Evolutionary conservation across 306 rosid species (phyloP), one percentile per base, ranked within the genome.

Genomic region (Luffa aegyptiaca): DNA sequence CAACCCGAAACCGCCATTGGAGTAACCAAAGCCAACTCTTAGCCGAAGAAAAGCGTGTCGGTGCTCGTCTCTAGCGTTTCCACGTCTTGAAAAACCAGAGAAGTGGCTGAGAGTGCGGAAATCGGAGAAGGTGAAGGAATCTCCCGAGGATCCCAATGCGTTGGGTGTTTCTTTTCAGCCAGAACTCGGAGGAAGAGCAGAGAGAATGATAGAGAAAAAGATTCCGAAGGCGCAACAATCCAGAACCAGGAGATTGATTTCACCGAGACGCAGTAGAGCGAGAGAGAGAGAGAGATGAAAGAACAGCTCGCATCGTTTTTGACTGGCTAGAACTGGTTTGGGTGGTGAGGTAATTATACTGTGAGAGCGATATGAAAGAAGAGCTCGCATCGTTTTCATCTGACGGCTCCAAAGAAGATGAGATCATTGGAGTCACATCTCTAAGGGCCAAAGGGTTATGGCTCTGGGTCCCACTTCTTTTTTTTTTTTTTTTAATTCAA

Each of bases 31-130:
- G 61, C 41, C 74, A 79, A 65, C 82, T 81, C 77, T 76, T 75
- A 75, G 87, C 76, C 4, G 83, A 71, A 83, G 87, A 20, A 82
- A 80, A 4, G 65, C 20, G 87, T 87, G 98, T 93, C 96, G 91
- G 97, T 93, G 93, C 17, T 1, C 3, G 11, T n/a, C n/a, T n/a
- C n/a, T n/a, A n/a, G n/a, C n/a, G n/a, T 37, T 37, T 37, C 41
- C 41, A 37, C 10, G 63, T 10, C 26, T 57, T 2, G 33, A 16
- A 16, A 64, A 17, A 8, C 6, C 45, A 33, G 8, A 57, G 63
- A 5, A 20, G 68, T 31, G 21, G 26, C 14, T 59, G 85, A 75
- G 36, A 58, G 14, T 72, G 63, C 74, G 66, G 52, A 44, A 56
- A 37, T 8, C 68, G 75, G 80, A 62, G 81, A 77, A 77, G 77